These are phyloP conservation scores for Oemleria cerasiformis DNA, from an alignment of 306 rosid genomes.

Conservation along the genomic window DNA sequence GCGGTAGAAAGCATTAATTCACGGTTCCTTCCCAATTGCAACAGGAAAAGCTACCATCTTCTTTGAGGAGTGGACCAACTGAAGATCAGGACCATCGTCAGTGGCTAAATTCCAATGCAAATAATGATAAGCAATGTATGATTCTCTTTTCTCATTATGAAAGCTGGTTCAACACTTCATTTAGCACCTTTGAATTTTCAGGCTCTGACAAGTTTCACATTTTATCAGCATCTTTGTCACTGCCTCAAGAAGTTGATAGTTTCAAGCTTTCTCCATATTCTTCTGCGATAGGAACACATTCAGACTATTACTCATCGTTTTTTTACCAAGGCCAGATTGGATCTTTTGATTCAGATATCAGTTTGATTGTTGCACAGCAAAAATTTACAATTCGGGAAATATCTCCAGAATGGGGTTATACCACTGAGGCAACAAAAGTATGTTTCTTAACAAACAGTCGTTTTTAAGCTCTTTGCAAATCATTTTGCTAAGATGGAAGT, in stretches of 20 bases:
- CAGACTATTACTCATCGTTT: constrained; percentile 33
- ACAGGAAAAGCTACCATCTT: constrained; percentile 50
- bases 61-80: constrained; percentile 34
- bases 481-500: constrained; percentile 11
- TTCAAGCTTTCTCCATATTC: constrained; percentile 39
- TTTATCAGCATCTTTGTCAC: constrained; percentile 46
- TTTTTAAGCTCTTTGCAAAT: constrained; percentile 15
- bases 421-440: constrained; percentile 76
- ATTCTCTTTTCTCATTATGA: constrained; percentile 18
- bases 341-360: constrained; percentile 43
- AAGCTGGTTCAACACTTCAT: constrained; percentile 3
- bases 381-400: constrained; percentile 68
- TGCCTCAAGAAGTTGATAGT: constrained; percentile 33
- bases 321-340: constrained; percentile 50
- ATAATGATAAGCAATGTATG: constrained; percentile 46
- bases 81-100: constrained; percentile 40
- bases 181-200: constrained; percentile 20
- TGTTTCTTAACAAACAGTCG: constrained; percentile 22
- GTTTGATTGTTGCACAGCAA: constrained; percentile 57
- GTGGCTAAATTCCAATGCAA: constrained; percentile 42
- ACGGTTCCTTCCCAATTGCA: constrained; percentile 14
- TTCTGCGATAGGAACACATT: constrained; percentile 32
- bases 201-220: constrained; percentile 34
- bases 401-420: constrained; percentile 82
- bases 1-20: neutral